Conservation (phyloP, 2,329 filamentous ascomycete species). For the Claviceps pusilla region DNA sequence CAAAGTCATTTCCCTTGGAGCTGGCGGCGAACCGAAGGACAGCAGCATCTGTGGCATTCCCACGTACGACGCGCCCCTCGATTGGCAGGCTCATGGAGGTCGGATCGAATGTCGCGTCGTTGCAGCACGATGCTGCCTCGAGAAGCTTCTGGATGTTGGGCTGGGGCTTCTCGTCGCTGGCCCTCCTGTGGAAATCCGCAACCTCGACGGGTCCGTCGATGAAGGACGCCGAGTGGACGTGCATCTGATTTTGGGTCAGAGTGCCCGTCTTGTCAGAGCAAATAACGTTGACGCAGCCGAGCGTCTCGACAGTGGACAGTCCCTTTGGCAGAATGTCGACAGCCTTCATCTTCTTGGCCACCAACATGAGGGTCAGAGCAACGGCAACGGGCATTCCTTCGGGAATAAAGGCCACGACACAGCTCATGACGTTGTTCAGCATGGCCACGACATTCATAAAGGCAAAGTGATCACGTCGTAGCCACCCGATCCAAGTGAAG, state of each 20-base stretch:
- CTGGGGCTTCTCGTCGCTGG: slow-evolving; percentile 7
- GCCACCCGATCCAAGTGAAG: slow-evolving; percentile 30
- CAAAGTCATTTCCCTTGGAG: slow-evolving; percentile 9
- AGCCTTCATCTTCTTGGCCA: slow-evolving; percentile 27
- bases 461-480: slow-evolving; percentile 19
- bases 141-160: slow-evolving; percentile 11
- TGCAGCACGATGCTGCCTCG: slow-evolving; percentile 23
- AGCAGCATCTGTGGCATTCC: slow-evolving; percentile 29
- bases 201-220: slow-evolving; percentile 18
- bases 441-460: slow-evolving; percentile 29
- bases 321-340: slow-evolving; percentile 27
- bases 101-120: slow-evolving; percentile 28
- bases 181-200: slow-evolving; percentile 11
- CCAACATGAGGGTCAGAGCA: slow-evolving; percentile 26
- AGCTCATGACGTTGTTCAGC: slow-evolving; percentile 31
- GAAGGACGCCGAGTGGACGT: slow-evolving; percentile 23
- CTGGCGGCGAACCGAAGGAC: slow-evolving; percentile 24
- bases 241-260: slow-evolving; percentile 30
- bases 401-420: slow-evolving; percentile 25
- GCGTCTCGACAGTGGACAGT: slow-evolving; percentile 26
- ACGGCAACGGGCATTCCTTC: slow-evolving; percentile 27
- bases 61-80: slow-evolving; percentile 20
- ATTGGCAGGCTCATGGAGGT: slow-evolving; percentile 21
- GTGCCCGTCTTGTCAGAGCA: slow-evolving; percentile 30
- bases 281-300: slow-evolving; percentile 29